These are phyloP conservation scores for Lentinula novae-zelandiae DNA, from an alignment of 1,284 basidiomycete genomes.

Conservation along the genomic window DNA sequence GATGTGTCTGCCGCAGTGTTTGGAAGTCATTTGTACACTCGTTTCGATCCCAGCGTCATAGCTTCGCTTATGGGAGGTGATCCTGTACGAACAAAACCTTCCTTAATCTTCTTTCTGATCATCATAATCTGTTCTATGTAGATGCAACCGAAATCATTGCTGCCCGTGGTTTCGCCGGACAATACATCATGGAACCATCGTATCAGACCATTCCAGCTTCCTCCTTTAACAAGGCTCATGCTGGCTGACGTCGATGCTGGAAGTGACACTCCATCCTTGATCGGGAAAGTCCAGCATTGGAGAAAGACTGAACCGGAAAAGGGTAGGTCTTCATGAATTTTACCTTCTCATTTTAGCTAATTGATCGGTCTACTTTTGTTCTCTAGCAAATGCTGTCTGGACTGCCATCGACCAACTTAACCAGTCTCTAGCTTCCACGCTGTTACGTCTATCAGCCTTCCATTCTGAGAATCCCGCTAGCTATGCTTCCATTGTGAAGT, in stretches of 20 bases:
- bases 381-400: conserved; percentile 68
- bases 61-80: conserved; percentile 65
- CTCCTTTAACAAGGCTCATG: conserved; percentile 76
- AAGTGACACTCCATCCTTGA: conserved; percentile 89
- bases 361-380: conserved; percentile 14
- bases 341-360: background rate
- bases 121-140: conserved; percentile 6
- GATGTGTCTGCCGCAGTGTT: conserved; percentile 94
- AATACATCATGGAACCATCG: conserved; percentile 66
- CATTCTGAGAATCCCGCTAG: conserved; percentile 39
- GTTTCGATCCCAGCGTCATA: conserved; percentile 79
- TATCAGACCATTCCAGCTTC: conserved; percentile 72
- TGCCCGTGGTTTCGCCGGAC: conserved; percentile 53
- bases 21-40: conserved; percentile 90
- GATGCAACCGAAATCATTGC: conserved; percentile 26
- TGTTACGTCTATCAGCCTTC: conserved; percentile 48
- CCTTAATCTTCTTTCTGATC: conserved; percentile 12
- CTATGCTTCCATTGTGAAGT: conserved; percentile 56
- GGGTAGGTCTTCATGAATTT: conserved; percentile 36
- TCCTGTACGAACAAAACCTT: conserved; percentile 31
- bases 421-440: conserved; percentile 48
- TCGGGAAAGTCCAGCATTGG: conserved; percentile 88
- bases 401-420: conserved; percentile 62
- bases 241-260: conserved; percentile 93
- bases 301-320: conserved; percentile 56